These are phyloP conservation scores for Paspalum notatum DNA, from an alignment of 176 grass and related monocot genomes.

Conservation along the genomic window DNA sequence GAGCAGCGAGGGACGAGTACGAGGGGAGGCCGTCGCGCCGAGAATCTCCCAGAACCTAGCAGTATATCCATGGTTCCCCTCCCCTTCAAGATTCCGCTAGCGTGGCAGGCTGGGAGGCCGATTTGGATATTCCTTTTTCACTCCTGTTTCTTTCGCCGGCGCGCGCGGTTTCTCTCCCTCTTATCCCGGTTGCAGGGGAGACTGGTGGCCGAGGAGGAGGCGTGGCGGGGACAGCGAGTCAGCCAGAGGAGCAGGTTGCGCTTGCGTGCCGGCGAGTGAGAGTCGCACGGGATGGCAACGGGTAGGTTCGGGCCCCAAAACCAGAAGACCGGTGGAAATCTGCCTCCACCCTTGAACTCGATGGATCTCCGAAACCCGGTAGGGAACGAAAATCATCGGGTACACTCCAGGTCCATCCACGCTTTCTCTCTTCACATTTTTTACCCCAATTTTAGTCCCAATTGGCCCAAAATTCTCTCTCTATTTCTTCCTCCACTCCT, in stretches of 20 bases:
- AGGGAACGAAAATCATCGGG: no score
- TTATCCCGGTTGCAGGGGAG: conserved; percentile 2
- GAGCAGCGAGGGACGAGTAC: conserved; percentile 73
- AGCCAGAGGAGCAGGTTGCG: conserved; percentile 17
- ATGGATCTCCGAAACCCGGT: no score
- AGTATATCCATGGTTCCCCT: conserved; percentile 41
- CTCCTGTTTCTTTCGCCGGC: conserved; percentile 9
- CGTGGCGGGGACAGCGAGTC: conserved; percentile 4
- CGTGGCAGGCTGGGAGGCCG: neutral
- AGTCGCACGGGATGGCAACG: neutral
- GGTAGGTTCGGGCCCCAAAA: no score
- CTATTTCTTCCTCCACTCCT: no score
- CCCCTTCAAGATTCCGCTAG: conserved; percentile 1
- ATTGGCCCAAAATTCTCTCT: no score
- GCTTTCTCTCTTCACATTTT: no score
- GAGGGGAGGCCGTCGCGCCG: conserved; percentile 41
- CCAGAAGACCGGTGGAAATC: no score
- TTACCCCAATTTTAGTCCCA: no score
- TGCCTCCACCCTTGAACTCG: no score
- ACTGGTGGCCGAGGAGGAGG: conserved; percentile 1
- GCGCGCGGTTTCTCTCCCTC: neutral
- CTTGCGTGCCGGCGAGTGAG: conserved; percentile 35
- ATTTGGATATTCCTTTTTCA: neutral
- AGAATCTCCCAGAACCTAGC: conserved; percentile 53
- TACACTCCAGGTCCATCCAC: no score